Base-by-base conservation (phyloP, 176 grass and related monocot species). In the Rhipidocladum racemiflorum region DNA sequence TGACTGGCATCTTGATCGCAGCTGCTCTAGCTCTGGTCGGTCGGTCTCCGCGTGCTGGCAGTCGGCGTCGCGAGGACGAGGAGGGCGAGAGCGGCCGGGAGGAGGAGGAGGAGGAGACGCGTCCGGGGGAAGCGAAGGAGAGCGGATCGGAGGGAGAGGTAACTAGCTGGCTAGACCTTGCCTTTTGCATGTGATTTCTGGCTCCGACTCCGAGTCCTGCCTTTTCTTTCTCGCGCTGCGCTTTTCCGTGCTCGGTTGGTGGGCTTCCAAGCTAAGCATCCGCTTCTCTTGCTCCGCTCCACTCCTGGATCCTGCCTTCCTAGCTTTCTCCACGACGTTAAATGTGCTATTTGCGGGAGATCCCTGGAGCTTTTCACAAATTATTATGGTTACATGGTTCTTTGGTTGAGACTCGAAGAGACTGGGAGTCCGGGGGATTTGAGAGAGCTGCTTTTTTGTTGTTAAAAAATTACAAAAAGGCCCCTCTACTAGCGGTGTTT, bases 231-330 rank as follows among this genome's bases (percentile, higher is more conserved):
- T 69, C 65, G 3, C 34, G 72, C 15, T 25, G 51, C 18, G 27
- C 79, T 43, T 34, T 13, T 4, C n/a, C 72, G 60, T 79, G 66
- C 42, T 65, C 51, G 56, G 3, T 32, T 61, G 55, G 55, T 29
- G 36, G 23, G 25, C 81, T 80, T 97, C 56, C 54, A 93, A 83
- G 80, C 86, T 59, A 86, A 82, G 81, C 38, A 44, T 80, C 27
- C 2, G 42, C 61, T 77, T 75, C 86, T 71, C 45, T 38, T 25
- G 2, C 38, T 29, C 7, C 54, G 3, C 62, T 65, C 21, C 63
- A 48, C 9, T 20, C 18, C 4, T 35, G 9, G 21, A 16, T 9
- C 80, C 66, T 15, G 48, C 45, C 11, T 27, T n/a, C 57, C 76
- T n/a, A n/a, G n/a, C n/a, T 53, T 69, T 66, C 45, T 48, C 14